Base-by-base conservation (phyloP, 345 rosid genomes). In the Streptanthus diversifolius region DNA sequence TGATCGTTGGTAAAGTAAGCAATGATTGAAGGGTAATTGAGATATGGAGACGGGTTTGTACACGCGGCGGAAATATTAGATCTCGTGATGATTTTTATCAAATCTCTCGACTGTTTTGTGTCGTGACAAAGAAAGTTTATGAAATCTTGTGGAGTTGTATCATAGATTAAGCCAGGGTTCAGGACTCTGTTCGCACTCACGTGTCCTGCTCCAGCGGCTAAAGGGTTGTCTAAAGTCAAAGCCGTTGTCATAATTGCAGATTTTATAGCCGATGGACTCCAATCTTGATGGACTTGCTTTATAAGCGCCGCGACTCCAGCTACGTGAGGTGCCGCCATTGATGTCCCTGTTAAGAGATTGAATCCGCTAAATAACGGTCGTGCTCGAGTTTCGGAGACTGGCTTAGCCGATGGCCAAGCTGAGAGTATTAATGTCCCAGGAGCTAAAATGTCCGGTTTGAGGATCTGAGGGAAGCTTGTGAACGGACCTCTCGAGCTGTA, bases 141-240 rank as follows among this genome's bases (percentile, higher is more conserved):
- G 71, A 85, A 85, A 70, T 83, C 91, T 45, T 82, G 82, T 2
- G 80, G 70, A 24, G 66, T 68, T 29, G 80, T 78, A 25, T 88
- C 87, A 39, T 86, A 88, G 63, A 88, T 60, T 2, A 89, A 83
- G 12, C 90, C 88, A 0, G 90, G 95, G 69, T 83, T 48, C n/a
- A 84, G 68, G 32, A 90, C 84, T 66, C 71, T 77, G 68, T 53
- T 74, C 21, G 87, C 76, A 48, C 66, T 61, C 1, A 89, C 41
- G 45, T 80, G 82, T 36, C 91, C 88, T 8, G 97, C 83, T 35
- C 95, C 90, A 5, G 67, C 68, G n/a, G 75, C 90, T n/a, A 91
- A 75, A 7, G 97, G 97, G 53, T 80, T 83, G 73, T 77, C 85
- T 18, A 79, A 21, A 53, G 76, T 40, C 45, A 81, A 71, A 49